Evolutionary conservation across 352 stramenopile species (phyloP), one percentile per base, ranked within the genome.

Genomic region (Globisporangium paroecandrum): DNA sequence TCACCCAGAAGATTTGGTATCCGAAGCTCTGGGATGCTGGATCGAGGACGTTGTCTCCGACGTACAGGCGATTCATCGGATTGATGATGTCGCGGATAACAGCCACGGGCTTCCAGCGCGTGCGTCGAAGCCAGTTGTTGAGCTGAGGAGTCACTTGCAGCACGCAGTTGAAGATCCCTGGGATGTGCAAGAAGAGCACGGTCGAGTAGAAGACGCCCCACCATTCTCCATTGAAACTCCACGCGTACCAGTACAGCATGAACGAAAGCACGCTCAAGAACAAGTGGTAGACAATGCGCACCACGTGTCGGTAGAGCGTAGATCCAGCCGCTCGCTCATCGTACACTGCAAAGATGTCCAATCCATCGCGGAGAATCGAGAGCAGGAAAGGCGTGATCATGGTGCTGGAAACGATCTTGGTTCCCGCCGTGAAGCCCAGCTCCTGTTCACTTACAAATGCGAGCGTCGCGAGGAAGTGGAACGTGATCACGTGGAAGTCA

Each of bases 401-500:
- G 0, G 94, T 89, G 36, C 93, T 97, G 49, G 95, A 98, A 8
- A 97, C 74, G 32, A 98, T 86, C 65, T 93, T 82, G 27, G 77
- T 68, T 24, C 89, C 89, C 55, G 95, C 96, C 0, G 87, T 72
- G 57, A 90, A 81, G 55, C 88, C 89, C 81, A 98, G 94, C 29
- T 98, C 89, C 59, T 99, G 83, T 61, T 98, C 90, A 38, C 80
- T 79, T 5, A 81, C 83, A 64, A 99, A 99, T 20, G 96, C 94
- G 24, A 99, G 69, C 6, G 95, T 83, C 8, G 83, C 89, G 24
- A 99, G 78, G 15, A 99, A 85, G 69, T 99, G 98, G 79, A 99
- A 99, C 8, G 94, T 93, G 27, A 99, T 81, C 59, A 99, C 91
- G 75, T 99, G 97, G 82, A 98, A 99, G 73, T 99, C 97, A 58